Percentiles rank a stretch among this genome's conserved stretches.
These are phyloP conservation scores for Sequoiadendron giganteum DNA, from an alignment of 75 land plant species.

Conservation along the genomic window DNA sequence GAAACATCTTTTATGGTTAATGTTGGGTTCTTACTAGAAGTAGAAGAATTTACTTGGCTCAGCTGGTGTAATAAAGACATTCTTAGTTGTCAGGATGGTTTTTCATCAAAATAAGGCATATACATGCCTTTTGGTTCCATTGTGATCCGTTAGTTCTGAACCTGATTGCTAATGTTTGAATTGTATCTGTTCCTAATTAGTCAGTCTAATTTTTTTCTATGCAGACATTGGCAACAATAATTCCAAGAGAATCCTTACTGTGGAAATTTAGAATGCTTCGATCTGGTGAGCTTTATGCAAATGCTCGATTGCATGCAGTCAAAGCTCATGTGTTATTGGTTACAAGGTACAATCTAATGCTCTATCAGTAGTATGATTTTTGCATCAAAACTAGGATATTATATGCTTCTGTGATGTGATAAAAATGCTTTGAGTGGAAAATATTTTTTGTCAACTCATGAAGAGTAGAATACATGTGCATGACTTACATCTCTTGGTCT, in stretches of 20 bases:
- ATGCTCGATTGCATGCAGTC: slow-evolving; percentile 56
- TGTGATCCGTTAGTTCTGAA: neutral
- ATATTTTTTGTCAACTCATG: neutral
- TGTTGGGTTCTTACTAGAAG: no score
- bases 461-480: neutral
- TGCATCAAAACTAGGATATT: neutral
- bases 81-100: no score
- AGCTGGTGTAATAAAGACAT: no score
- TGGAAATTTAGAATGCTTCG: slow-evolving; percentile 62
- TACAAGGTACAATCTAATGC: slow-evolving; percentile 42
- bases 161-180: neutral
- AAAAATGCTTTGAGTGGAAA: neutral
- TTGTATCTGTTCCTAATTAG: neutral
- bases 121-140: neutral
- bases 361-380: neutral
- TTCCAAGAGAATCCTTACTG: slow-evolving; percentile 42
- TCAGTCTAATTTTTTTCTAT: neutral
- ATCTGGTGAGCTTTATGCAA: slow-evolving; percentile 43
- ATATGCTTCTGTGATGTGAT: neutral
- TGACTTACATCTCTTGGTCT: neutral
- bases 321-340: slow-evolving; percentile 51
- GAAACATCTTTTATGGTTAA: no score
- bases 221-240: slow-evolving; percentile 38
- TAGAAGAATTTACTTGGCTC: no score
- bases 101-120: neutral